Evolutionary conservation across 2,329 filamentous ascomycete species (phyloP).

Genomic region (Penicillium polonicum): DNA sequence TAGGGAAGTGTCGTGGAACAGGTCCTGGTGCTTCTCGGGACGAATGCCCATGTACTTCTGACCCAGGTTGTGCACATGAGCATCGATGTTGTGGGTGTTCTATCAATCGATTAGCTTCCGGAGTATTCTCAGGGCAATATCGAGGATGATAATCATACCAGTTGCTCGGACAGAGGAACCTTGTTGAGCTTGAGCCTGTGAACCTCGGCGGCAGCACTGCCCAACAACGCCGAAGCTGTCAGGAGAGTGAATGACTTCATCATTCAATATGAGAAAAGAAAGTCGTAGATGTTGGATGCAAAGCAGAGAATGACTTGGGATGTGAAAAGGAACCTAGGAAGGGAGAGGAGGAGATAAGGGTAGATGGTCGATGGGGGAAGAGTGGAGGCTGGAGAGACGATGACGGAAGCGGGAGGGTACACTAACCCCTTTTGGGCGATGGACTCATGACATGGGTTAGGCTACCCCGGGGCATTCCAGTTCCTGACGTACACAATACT

Average conservation of each 20-base stretch:
- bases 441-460: constrained; percentile 7
- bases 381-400: constrained; percentile 27
- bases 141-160: constrained; percentile 68
- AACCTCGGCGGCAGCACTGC: constrained; percentile 77
- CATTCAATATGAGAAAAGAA: constrained; percentile 29
- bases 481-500: background rate
- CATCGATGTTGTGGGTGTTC: constrained; percentile 75
- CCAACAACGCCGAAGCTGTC: constrained; percentile 75
- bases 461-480: background rate
- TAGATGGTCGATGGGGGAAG: constrained; percentile 23
- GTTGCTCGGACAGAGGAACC: constrained; percentile 85
- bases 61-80: constrained; percentile 76
- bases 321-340: background rate
- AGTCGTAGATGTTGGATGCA: constrained; percentile 12
- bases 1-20: constrained; percentile 74
- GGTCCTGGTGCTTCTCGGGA: constrained; percentile 66
- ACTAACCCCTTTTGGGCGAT: constrained; percentile 8
- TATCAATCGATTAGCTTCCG: constrained; percentile 37
- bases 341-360: constrained; percentile 30
- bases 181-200: constrained; percentile 99
- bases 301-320: constrained; percentile 19
- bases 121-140: constrained; percentile 4
- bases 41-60: constrained; percentile 95
- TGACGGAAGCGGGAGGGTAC: constrained; percentile 28
- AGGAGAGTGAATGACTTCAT: constrained; percentile 88